Percentiles rank a stretch among this genome's conserved stretches.
Conservation (phyloP, 768 basidiomycete species). For the Leccinum obscurum region DNA sequence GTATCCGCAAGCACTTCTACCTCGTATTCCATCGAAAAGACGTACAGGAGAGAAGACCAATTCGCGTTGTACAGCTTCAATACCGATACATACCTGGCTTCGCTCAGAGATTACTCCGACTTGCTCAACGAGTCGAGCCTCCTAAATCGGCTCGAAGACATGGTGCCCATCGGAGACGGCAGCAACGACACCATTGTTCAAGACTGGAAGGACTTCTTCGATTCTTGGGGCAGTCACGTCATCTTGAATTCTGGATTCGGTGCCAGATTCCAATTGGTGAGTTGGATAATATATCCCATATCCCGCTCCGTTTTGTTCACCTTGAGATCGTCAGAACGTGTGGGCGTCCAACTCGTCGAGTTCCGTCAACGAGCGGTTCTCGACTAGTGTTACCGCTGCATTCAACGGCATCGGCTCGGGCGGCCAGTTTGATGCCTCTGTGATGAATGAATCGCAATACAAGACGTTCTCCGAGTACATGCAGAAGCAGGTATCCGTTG, state of each 20-base stretch:
- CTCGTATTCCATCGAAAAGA: constrained; percentile 15
- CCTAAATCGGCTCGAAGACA: not conserved
- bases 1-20: constrained; percentile 14
- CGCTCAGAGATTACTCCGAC: constrained; percentile 10
- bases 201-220: constrained; percentile 8
- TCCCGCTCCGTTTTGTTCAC: not conserved
- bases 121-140: constrained; percentile 3
- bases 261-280: not conserved
- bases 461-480: too few species aligned
- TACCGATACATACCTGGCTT: constrained; percentile 11
- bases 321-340: constrained; percentile 5
- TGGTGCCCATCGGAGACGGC: constrained; percentile 5
- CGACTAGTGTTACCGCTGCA: not conserved
- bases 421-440: too few species aligned
- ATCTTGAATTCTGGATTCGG: constrained; percentile 5
- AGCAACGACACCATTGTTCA: not conserved
- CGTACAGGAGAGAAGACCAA: constrained; percentile 13
- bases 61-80: constrained; percentile 22
- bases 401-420: too few species aligned
- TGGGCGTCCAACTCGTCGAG: constrained; percentile 7
- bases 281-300: not conserved
- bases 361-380: constrained; percentile 11
- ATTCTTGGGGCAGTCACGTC: constrained; percentile 3
- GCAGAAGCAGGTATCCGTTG: constrained; percentile 2
- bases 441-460: too few species aligned